Evolutionary conservation across 1,284 basidiomycete species (phyloP).

Genomic region (Filobasidium uniguttulatum): DNA sequence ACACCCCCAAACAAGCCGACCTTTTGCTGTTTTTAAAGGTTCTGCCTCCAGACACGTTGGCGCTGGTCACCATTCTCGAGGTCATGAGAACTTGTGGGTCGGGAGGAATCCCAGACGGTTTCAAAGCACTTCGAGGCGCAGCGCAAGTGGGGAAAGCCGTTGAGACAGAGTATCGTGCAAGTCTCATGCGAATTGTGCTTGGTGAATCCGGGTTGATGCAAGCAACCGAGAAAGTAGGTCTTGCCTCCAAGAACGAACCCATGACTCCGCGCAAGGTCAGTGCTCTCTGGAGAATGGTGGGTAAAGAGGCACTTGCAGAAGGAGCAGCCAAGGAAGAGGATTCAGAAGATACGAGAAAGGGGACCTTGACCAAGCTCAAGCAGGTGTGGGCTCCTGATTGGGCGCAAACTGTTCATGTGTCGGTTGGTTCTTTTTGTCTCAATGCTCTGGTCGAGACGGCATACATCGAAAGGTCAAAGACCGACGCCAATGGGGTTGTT

Average conservation of each 20-base stretch:
- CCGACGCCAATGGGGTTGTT: slow-evolving; percentile 8
- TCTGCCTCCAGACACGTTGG: slow-evolving; percentile 63
- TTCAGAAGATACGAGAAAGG: background rate
- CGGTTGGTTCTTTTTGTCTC: slow-evolving; percentile 70
- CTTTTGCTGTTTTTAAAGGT: slow-evolving; percentile 51
- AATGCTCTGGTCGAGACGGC: slow-evolving; percentile 74
- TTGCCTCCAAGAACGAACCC: background rate
- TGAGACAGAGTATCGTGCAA: slow-evolving; percentile 75
- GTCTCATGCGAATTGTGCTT: slow-evolving; percentile 52
- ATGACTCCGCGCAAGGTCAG: too few species aligned
- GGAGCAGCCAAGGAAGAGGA: slow-evolving; percentile 5
- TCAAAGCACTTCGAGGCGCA: slow-evolving; percentile 79
- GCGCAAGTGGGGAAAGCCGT: slow-evolving; percentile 71
- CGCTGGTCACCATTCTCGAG: slow-evolving; percentile 80
- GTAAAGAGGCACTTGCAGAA: slow-evolving; percentile 45
- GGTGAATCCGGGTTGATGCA: slow-evolving; percentile 24
- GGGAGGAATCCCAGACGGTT: slow-evolving; percentile 66
- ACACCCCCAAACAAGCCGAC: slow-evolving; percentile 17
- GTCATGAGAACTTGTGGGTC: slow-evolving; percentile 69
- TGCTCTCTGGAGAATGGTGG: slow-evolving; percentile 29
- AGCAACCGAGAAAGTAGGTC: background rate
- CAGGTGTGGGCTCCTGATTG: slow-evolving; percentile 63
- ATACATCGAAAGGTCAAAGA: slow-evolving; percentile 49
- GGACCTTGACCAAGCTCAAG: slow-evolving; percentile 38
- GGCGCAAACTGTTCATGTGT: slow-evolving; percentile 62